Evolutionary conservation across 192 early-diverging fungal genomes (phyloP).

Genomic region (Coemansia sp.): DNA sequence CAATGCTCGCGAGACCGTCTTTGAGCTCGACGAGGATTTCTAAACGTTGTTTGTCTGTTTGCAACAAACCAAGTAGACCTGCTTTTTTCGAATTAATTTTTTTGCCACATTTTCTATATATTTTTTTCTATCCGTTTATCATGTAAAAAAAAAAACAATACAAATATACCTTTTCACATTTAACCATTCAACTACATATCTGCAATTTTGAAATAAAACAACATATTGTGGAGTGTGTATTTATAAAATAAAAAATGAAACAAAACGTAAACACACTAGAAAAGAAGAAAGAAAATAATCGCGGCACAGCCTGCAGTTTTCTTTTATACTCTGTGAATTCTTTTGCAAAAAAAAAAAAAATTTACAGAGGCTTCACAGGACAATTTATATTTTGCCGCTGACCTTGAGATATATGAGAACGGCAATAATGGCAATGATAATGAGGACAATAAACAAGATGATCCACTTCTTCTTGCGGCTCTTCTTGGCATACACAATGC

Average conservation of each 20-base stretch:
- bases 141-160: too few species aligned
- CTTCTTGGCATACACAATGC: constrained; percentile 22
- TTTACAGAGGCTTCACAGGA: too few species aligned
- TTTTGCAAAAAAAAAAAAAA: neutral
- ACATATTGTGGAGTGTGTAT: too few species aligned
- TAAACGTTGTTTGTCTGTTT: constrained; percentile 31
- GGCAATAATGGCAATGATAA: constrained; percentile 44
- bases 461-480: constrained; percentile 37
- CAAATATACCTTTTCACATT: too few species aligned
- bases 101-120: neutral
- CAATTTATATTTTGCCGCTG: too few species aligned
- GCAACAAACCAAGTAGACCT: neutral
- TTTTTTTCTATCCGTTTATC: neutral
- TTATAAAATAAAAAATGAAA: too few species aligned
- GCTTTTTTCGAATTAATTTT: too few species aligned
- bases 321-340: neutral
- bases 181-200: too few species aligned
- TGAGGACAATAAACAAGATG: constrained; percentile 29
- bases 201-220: too few species aligned
- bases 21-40: constrained; percentile 80
- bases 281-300: too few species aligned
- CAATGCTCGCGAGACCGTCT: constrained; percentile 60
- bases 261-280: too few species aligned
- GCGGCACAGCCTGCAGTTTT: too few species aligned
- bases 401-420: constrained; percentile 31